These are phyloP conservation scores for Talaromyces funiculosus DNA, from an alignment of 2,329 filamentous ascomycete genomes.

Conservation along the genomic window DNA sequence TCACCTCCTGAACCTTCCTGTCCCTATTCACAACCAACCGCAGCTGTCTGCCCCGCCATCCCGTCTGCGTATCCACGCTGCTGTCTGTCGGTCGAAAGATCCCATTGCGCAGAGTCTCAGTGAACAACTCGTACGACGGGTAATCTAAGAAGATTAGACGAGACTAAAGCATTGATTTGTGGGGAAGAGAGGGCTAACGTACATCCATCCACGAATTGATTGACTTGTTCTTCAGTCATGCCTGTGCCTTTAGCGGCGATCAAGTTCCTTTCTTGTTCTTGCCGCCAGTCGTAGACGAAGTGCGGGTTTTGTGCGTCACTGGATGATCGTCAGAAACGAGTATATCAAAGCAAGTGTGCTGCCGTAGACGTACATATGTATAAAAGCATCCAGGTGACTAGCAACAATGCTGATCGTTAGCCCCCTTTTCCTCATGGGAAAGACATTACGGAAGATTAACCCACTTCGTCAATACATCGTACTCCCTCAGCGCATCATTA, in stretches of 20 bases:
- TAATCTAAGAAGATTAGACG: conserved; percentile 46
- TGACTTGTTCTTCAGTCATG: conserved; percentile 77
- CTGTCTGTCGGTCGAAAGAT: conserved; percentile 41
- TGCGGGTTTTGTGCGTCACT: conserved; percentile 64
- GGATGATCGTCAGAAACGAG: neutral
- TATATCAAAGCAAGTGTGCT: neutral
- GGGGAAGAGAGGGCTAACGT: conserved; percentile 21
- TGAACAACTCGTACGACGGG: conserved; percentile 66
- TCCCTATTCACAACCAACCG: conserved; percentile 57
- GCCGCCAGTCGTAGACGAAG: conserved; percentile 79
- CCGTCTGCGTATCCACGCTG: conserved; percentile 14
- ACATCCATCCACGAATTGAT: conserved; percentile 66
- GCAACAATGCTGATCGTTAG: neutral
- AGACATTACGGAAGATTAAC: conserved; percentile 16
- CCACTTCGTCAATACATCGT: conserved; percentile 55
- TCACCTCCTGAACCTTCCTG: conserved; percentile 53
- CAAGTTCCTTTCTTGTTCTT: conserved; percentile 71
- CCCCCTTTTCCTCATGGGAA: neutral
- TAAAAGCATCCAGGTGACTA: conserved; percentile 54
- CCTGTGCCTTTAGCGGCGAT: conserved; percentile 62
- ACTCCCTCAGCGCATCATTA: conserved; percentile 53
- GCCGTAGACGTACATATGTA: conserved; percentile 51
- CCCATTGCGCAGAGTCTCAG: conserved; percentile 53
- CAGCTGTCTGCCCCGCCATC: conserved; percentile 52
- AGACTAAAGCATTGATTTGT: neutral